Base-by-base conservation (phyloP, 106 monocot species). In the Allium sativum region DNA sequence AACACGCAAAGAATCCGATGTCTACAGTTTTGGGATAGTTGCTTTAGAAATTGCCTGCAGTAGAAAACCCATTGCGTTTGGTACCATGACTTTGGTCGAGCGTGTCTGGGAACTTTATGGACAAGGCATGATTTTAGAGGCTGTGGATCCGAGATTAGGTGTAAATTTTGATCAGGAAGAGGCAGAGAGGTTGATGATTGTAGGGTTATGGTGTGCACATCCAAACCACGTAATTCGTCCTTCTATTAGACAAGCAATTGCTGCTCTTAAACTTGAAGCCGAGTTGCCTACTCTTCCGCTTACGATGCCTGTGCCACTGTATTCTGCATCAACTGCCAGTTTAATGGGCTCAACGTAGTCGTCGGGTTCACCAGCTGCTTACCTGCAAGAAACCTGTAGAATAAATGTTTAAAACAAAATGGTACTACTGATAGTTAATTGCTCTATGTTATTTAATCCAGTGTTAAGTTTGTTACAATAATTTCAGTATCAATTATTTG, bases 51-150 rank as follows among this genome's bases (percentile, higher is more conserved):
- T 73, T 21, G 66, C 65, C 6, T 73, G 66, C 12, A 66, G 73
- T 12, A 65, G 73, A 7, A 57, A 22, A 8, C 73, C 73, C 2
- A 48, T 53, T 7, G 56, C 52, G 7, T 58, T 45, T 1, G 66
- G 45, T 3, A 40, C 31, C 15, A 19, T 50, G 12, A 41, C 10
- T 8, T 66, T 74, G 13, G 44, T 67, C 7, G 59, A 66, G 19
- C 65, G 55, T 59, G 66, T 74, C 4, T 74, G 73, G 73, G 58
- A 61, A 42, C 73, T 74, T 15, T 66, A 74, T 60, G 56, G 73
- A 6, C 40, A 19, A 42, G 21, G 53, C 11, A 43, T 15, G 16
- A 22, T 68, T 3, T 15, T 68, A 20, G 55, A 56, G 12, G 68
- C 68, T 4, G 68, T 42, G 6, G 68, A 68, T 46, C 10, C 45